Base-by-base conservation (phyloP, 2,329 filamentous ascomycete species). In the Arthroderma sp. region DNA sequence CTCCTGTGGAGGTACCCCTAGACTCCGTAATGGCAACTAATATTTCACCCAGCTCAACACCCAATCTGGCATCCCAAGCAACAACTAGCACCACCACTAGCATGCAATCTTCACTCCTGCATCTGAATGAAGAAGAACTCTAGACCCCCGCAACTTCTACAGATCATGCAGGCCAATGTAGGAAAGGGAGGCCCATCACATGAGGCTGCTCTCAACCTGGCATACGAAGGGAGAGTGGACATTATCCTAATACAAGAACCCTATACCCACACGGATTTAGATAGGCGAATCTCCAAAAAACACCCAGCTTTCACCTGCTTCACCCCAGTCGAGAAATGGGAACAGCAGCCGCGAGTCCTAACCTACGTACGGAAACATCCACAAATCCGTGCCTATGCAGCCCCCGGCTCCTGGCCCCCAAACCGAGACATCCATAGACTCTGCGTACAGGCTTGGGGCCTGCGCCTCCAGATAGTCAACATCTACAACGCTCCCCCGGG, bases 281-380 rank as follows among this genome's bases (percentile, higher is more conserved):
- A 22, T 7, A 7, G 36, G 22, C 36, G 15, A 7, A 38, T 38
- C 36, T 38, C 36, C 36, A 38, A 38, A 15, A 38, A 38, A 15
- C 36, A 38, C 15, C 36, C 36, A 38, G 36, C 36, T 7, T 38
- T 38, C 36, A 38, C 8, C 36, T 38, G 36, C 36, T 38, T 38
- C 15, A 38, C 36, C 36, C 36, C 36, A 8, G 22, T 22, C 22
- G 36, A 38, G 36, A 38, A 38, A 38, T 38, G 36, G 36, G 36
- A 38, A 7, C 15, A 38, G 7, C 36, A 22, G 15, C 36, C 36
- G 22, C 36, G 36, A 38, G 36, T 38, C 8, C 36, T 38, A 15
- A 38, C 36, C 36, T 38, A 38, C 15, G 36, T 38, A 8, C 8
- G 36, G 15, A 38, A 38, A 38, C 36, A 38, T 15, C 36, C 36